phyloP scores from a whole-genome alignment of 441 rosid genomes.

The Biscutella auriculata region DNA sequence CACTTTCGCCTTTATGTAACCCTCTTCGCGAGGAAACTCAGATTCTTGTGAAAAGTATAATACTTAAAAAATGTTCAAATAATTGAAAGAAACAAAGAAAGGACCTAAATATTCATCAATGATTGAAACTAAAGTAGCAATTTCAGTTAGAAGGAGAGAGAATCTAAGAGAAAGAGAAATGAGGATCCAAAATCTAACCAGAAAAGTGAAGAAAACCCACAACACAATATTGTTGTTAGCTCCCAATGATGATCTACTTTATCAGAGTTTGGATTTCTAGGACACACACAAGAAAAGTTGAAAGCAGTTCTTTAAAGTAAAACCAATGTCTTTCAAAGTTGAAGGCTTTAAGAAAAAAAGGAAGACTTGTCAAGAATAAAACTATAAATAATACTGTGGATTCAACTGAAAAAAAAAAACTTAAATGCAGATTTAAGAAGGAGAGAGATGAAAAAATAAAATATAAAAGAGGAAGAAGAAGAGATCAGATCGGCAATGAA shows the following conservation, averaged over 20 bases:
- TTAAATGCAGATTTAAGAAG: conserved; percentile 10
- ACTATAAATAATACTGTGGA: background rate
- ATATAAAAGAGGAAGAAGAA: conserved; percentile 8
- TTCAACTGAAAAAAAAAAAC: background rate
- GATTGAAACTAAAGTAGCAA: conserved; percentile 13
- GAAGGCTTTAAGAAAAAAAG: conserved; percentile 5
- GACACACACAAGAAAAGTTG: conserved; percentile 4
- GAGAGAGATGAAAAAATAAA: background rate
- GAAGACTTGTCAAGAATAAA: conserved; percentile 8
- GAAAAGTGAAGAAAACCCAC: conserved; percentile 23
- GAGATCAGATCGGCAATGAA: conserved; percentile 20
- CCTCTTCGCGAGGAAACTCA: conserved; percentile 28
- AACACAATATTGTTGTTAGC: conserved; percentile 10
- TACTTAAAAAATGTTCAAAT: conserved; percentile 17
- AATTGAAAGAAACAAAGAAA: conserved; percentile 15
- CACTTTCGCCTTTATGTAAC: background rate
- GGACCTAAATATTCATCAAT: conserved; percentile 10
- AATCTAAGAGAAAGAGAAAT: background rate
- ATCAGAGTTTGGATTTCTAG: conserved; percentile 10
- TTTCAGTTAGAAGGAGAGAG: background rate
- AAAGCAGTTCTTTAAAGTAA: background rate
- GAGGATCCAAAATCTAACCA: conserved; percentile 16
- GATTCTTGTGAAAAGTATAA: conserved; percentile 24
- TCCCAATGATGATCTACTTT: conserved; percentile 25
- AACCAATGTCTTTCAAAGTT: conserved; percentile 12